Percentiles rank a stretch among this genome's conserved stretches.
Evolutionary conservation across 2,329 filamentous ascomycete species (phyloP).

Genomic region (Ophiostoma perfectum): DNA sequence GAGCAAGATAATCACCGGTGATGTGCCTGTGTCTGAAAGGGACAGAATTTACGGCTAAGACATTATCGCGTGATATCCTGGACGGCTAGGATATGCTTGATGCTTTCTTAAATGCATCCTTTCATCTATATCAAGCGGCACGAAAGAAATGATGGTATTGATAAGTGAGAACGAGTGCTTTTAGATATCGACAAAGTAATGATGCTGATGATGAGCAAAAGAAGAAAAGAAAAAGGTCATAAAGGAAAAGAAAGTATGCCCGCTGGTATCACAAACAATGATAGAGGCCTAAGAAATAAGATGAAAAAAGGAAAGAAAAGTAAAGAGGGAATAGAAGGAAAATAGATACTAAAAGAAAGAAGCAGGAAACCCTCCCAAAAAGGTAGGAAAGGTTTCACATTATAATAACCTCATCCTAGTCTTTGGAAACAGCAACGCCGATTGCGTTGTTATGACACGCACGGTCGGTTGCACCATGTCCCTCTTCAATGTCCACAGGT

Average conservation of each 20-base stretch:
- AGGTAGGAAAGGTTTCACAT: no score
- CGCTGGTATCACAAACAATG: neutral
- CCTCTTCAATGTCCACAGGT: constrained; percentile 6
- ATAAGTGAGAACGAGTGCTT: neutral
- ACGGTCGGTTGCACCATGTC: neutral
- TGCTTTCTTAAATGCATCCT: no score
- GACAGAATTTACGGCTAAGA: constrained; percentile 5
- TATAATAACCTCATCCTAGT: neutral
- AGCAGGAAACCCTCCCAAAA: no score
- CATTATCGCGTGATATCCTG: neutral
- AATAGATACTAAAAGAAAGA: no score
- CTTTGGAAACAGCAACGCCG: constrained; percentile 8
- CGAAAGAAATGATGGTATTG: neutral
- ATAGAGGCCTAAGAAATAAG: neutral
- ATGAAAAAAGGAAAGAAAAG: neutral
- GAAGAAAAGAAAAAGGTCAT: neutral
- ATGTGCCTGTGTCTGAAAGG: neutral
- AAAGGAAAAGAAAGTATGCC: constrained; percentile 7
- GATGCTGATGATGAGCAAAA: neutral
- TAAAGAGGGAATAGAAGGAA: neutral
- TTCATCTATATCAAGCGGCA: no score
- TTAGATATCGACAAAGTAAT: neutral
- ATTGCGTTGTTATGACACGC: neutral
- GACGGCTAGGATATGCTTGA: no score
- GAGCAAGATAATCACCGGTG: neutral